Evolutionary conservation across 2,329 filamentous ascomycete genomes (phyloP), one percentile per base, ranked within the genome.

Genomic region (Blumeriella jaapii): DNA sequence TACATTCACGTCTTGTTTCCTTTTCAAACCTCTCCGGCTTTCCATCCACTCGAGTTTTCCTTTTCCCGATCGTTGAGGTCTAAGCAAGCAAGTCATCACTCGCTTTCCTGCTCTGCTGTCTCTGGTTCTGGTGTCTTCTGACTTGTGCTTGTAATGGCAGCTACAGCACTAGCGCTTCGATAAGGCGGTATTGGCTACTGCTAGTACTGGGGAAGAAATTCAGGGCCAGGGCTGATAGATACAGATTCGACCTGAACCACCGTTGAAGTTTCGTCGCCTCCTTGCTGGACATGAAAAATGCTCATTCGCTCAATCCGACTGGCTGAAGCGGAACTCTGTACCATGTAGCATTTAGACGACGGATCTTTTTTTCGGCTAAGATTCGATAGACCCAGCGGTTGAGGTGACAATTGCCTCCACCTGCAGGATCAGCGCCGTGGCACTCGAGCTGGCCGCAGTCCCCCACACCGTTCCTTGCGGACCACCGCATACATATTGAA

Each of bases 401-500:
- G 49, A 42, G 43, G 48, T 54, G 51, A 54, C 42, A 29, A 43
- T 42, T 34, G 38, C 36, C 41, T 41, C 26, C 31, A 41, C 49
- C 44, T 52, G 52, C 52, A 55, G 51, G 45, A 49, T 51, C 47
- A n/a, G n/a, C n/a, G n/a, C n/a, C n/a, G n/a, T 41, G 34, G 45
- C 23, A 34, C 34, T 27, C 7, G 20, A 29, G 34, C 38, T 22
- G 25, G 34, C 34, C 34, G 29, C 29, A 16, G 34, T 40, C 42
- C 44, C 47, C 45, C 48, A 51, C 45, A 50, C 44, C 42, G 12
- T 31, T 17, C 14, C 25, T 27, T 25, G n/a, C n/a, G n/a, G n/a
- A 40, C 37, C 29, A 20, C 44, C 29, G 42, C 40, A 45, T 51
- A 48, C 41, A 45, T 47, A 44, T 45, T 41, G 38, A 33, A 14